Evolutionary conservation across 768 basidiomycete species (phyloP).

Genomic region (Podaxis carcinomalis): DNA sequence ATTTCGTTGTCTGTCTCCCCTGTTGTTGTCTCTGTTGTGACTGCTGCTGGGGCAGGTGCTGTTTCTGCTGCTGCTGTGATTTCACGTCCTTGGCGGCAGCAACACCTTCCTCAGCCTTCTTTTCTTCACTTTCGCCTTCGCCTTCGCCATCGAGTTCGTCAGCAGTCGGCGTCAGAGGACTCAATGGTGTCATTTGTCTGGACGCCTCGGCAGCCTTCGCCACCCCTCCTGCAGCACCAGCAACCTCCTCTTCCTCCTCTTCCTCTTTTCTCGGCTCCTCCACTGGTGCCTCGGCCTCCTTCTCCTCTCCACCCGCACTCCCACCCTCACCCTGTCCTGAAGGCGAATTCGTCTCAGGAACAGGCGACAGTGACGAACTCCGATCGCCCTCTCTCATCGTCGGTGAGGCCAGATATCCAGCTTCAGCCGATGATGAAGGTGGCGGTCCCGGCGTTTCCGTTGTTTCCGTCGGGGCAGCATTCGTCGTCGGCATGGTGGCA

Average conservation of each 20-base stretch:
- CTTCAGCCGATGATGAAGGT: slow-evolving; percentile 21
- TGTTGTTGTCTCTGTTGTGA: neutral
- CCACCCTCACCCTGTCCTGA: slow-evolving; percentile 14
- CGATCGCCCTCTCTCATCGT: slow-evolving; percentile 34
- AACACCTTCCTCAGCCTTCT: slow-evolving; percentile 4
- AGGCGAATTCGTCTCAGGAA: slow-evolving; percentile 41
- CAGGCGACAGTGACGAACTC: slow-evolving; percentile 55
- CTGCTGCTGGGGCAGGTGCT: neutral
- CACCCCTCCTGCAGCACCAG: slow-evolving; percentile 13
- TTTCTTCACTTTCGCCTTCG: slow-evolving; percentile 17
- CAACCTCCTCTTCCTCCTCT: slow-evolving; percentile 31
- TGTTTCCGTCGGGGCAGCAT: neutral
- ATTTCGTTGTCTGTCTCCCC: slow-evolving; percentile 4
- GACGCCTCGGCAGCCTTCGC: slow-evolving; percentile 30
- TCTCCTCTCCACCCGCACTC: slow-evolving; percentile 28
- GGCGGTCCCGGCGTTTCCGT: slow-evolving; percentile 10
- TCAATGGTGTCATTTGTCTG: slow-evolving; percentile 67
- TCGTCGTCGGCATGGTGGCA: neutral
- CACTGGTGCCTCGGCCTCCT: slow-evolving; percentile 29
- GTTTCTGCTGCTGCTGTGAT: slow-evolving; percentile 5
- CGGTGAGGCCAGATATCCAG: slow-evolving; percentile 9
- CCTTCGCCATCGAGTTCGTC: slow-evolving; percentile 41
- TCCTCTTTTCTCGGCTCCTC: slow-evolving; percentile 30
- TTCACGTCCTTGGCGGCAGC: neutral
- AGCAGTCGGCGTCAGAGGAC: slow-evolving; percentile 68